Percentiles rank a stretch among this genome's conserved stretches.
Evolutionary conservation across 768 basidiomycete species (phyloP).

Genomic region (Rhizopogon vulgaris): DNA sequence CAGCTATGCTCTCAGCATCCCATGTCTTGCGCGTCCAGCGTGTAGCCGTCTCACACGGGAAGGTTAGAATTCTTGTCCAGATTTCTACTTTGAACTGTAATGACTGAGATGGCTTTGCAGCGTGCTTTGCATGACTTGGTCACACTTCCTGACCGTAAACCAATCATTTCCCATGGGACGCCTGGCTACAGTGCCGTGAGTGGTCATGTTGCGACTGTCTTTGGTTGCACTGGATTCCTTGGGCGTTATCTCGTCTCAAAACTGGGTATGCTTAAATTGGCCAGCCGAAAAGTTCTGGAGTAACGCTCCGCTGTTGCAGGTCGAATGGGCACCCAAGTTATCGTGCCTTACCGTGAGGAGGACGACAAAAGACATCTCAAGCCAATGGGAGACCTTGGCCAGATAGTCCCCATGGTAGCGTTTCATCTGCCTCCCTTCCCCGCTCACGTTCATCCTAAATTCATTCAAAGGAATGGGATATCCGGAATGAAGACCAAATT

Average conservation of each 20-base stretch:
- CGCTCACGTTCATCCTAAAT: not conserved
- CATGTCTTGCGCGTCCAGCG: conserved; percentile 49
- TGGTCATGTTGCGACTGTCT: conserved; percentile 92
- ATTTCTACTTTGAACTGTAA: not conserved
- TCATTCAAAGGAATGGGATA: conserved; percentile 82
- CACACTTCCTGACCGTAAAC: conserved; percentile 51
- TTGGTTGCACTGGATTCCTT: conserved; percentile 94
- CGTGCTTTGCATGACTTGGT: conserved; percentile 71
- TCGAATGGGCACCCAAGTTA: conserved; percentile 87
- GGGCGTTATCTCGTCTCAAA: conserved; percentile 93
- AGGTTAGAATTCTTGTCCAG: conserved; percentile 28
- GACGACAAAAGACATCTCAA: conserved; percentile 87
- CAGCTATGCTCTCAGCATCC: conserved; percentile 38
- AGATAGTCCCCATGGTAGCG: conserved; percentile 88
- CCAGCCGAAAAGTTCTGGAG: conserved; percentile 3
- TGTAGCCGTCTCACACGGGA: conserved; percentile 38
- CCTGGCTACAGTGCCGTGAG: conserved; percentile 83
- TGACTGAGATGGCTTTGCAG: conserved; percentile 30
- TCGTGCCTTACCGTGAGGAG: conserved; percentile 92
- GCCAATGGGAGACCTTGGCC: conserved; percentile 94
- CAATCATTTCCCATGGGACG: conserved; percentile 70
- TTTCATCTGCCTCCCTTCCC: conserved; percentile 2
- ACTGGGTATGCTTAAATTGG: conserved; percentile 54
- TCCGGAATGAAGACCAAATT: conserved; percentile 85
- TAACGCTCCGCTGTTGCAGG: conserved; percentile 37